A percentile compares a stretch with the other conserved stretches of the same genome.
Conservation (phyloP, 2,329 filamentous ascomycete genomes). For the Pestalotiopsis sp. region DNA sequence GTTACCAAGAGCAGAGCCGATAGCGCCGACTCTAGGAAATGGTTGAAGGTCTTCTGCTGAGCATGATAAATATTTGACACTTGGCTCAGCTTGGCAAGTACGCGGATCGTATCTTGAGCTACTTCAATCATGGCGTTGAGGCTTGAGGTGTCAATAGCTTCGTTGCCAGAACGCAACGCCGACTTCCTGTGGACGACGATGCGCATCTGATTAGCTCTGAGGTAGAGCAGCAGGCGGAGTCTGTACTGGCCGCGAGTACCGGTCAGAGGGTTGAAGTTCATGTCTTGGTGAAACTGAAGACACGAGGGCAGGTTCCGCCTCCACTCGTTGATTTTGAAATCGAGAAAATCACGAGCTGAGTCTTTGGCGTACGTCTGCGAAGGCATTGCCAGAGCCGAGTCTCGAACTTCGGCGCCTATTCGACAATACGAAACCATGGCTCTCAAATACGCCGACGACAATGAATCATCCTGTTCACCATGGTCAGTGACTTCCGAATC, state of each 20-base stretch:
- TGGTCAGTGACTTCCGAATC: not conserved
- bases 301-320: not conserved
- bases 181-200: conserved; percentile 3
- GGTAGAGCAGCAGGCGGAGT: conserved; percentile 6
- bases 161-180: not conserved
- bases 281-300: not conserved
- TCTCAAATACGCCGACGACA: conserved; percentile 1
- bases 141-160: conserved; percentile 1
- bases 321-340: conserved; percentile 6
- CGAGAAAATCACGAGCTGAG: conserved; percentile 1
- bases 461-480: not conserved
- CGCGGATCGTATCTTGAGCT: conserved; percentile 7
- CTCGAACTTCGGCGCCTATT: conserved; percentile 5
- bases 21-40: conserved; percentile 7
- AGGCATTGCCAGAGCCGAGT: conserved; percentile 1
- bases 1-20: conserved; percentile 2
- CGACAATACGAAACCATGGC: conserved; percentile 8
- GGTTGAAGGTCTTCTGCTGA: conserved; percentile 9
- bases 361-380: conserved; percentile 3
- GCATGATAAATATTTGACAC: conserved; percentile 5
- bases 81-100: conserved; percentile 1
- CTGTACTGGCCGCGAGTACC: conserved; percentile 5
- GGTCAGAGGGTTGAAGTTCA: not conserved
- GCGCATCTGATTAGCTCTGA: conserved; percentile 8
- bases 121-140: conserved; percentile 5